phyloP scores from a whole-genome alignment of 257 asterid species.

The Fraxinus quadrangulata region DNA sequence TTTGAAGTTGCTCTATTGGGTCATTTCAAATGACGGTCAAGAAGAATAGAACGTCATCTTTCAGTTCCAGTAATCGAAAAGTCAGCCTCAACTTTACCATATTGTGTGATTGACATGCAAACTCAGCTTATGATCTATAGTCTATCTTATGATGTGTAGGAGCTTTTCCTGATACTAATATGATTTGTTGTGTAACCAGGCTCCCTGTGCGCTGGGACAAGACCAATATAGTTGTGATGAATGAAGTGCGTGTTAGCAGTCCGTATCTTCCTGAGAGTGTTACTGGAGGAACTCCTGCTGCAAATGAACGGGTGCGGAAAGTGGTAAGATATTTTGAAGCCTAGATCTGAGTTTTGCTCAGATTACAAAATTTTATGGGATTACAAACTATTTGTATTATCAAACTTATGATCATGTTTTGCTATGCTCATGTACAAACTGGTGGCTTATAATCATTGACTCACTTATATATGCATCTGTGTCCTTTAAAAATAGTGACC shows the following conservation, averaged over 20 bases:
- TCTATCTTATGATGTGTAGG: neutral
- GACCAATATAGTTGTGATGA: constrained; percentile 89
- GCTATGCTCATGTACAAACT: too few species aligned
- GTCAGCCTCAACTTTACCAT: neutral
- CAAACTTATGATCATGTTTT: too few species aligned
- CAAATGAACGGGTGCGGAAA: constrained; percentile 94
- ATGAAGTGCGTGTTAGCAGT: constrained; percentile 92
- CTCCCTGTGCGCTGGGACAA: constrained; percentile 98
- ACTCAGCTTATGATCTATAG: neutral
- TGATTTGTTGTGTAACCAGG: constrained; percentile 43
- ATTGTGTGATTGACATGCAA: neutral
- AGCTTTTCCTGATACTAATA: constrained; percentile 17
- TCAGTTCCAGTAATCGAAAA: neutral
- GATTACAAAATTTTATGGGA: neutral
- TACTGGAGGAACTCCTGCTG: constrained; percentile 87
- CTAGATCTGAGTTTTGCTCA: neutral
- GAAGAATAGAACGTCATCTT: neutral
- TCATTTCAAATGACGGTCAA: neutral
- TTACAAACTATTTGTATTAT: too few species aligned
- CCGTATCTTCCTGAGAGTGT: constrained; percentile 94
- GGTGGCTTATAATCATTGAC: too few species aligned
- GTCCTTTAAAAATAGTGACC: neutral
- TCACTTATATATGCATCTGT: neutral
- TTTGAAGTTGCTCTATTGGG: neutral
- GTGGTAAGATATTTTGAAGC: constrained; percentile 60